Evolutionary conservation across 495 filamentous ascomycete species (phyloP).

Genomic region (Aspergillus conjunctus): DNA sequence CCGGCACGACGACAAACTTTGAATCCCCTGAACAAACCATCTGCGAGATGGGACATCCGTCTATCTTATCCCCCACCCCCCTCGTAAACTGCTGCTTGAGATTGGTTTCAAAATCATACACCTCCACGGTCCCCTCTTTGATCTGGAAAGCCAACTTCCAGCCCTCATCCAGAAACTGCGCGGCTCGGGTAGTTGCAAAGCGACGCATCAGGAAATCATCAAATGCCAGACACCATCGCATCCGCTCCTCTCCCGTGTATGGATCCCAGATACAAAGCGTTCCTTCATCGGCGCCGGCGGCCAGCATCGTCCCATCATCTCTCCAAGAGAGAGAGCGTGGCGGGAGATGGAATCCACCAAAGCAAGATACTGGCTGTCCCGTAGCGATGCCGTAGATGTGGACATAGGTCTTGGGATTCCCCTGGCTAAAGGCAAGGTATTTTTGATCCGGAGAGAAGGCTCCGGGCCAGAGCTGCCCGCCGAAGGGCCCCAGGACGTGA

Average conservation of each 20-base stretch:
- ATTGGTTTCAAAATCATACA: constrained; percentile 21
- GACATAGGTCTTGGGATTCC: constrained; percentile 15
- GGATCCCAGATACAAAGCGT: constrained; percentile 11
- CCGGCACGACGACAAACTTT: constrained; percentile 5
- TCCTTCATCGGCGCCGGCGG: background rate
- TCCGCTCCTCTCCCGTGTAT: constrained; percentile 8
- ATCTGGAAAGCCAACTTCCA: constrained; percentile 18
- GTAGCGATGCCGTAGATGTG: constrained; percentile 22
- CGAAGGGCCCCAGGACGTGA: constrained; percentile 19
- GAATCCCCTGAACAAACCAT: constrained; percentile 8
- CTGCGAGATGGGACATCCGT: background rate
- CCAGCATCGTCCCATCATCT: constrained; percentile 14
- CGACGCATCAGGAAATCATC: constrained; percentile 16
- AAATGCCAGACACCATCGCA: constrained; percentile 11
- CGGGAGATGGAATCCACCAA: background rate
- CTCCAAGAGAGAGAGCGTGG: constrained; percentile 12
- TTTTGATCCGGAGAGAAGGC: constrained; percentile 30
- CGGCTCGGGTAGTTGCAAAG: background rate
- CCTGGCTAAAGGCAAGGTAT: constrained; percentile 23
- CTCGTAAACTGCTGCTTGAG: constrained; percentile 14
- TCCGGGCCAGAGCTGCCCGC: constrained; percentile 27
- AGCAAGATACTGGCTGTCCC: constrained; percentile 2
- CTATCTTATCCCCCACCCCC: constrained; percentile 3
- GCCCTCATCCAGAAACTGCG: constrained; percentile 7
- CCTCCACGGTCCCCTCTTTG: constrained; percentile 18